These are phyloP conservation scores for Arbutus unedo DNA, from an alignment of 148 eudicot genomes.

Conservation along the genomic window DNA sequence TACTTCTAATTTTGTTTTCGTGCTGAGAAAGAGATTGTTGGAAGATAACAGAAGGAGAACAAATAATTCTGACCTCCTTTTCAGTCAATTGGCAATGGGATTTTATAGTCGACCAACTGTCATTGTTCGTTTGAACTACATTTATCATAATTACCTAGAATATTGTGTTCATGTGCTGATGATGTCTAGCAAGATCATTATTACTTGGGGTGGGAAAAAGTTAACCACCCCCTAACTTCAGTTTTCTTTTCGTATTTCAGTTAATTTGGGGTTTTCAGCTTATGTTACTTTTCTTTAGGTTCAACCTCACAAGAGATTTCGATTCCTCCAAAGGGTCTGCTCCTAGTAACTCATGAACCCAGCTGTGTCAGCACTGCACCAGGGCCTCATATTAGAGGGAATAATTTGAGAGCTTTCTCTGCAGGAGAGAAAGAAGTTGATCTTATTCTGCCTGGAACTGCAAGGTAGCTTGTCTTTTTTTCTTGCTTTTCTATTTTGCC, in stretches of 20 bases:
- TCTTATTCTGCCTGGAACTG: slow-evolving; percentile 93
- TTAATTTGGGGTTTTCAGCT: slow-evolving; percentile 2
- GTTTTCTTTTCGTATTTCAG: background rate
- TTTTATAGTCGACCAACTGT: background rate
- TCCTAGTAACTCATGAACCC: slow-evolving; percentile 85
- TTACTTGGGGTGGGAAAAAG: background rate
- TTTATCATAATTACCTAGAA: background rate
- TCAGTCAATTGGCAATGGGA: background rate
- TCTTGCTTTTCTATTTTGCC: background rate
- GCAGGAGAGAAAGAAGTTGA: slow-evolving; percentile 88
- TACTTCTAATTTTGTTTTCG: too few species aligned
- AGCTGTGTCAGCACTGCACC: slow-evolving; percentile 64
- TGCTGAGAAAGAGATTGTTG: background rate
- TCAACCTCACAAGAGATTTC: slow-evolving; percentile 40
- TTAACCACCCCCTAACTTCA: background rate
- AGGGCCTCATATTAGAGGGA: slow-evolving; percentile 94
- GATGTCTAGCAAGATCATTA: background rate
- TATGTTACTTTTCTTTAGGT: slow-evolving; percentile 30
- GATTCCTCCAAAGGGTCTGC: slow-evolving; percentile 77
- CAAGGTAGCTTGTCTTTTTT: slow-evolving; percentile 48
- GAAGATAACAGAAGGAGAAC: background rate
- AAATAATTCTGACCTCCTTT: background rate
- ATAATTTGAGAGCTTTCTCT: slow-evolving; percentile 66
- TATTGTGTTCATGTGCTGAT: background rate
- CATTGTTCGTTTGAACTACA: background rate